Base-by-base conservation (phyloP, 2,329 filamentous ascomycete species). In the Didymella lethalis region DNA sequence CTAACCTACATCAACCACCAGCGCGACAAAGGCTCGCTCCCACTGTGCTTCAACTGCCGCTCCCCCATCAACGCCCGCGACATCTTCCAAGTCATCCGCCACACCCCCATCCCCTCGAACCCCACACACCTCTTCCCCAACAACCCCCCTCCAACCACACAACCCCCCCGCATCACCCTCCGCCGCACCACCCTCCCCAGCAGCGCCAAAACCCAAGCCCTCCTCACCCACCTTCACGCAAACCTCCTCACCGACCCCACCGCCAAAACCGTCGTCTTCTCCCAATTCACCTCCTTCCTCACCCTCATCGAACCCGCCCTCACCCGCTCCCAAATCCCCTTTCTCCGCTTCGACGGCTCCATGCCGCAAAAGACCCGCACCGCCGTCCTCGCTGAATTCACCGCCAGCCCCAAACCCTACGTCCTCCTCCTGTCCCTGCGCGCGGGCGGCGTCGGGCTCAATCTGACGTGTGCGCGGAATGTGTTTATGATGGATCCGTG, bases 401-500 rank as follows among this genome's bases (percentile, higher is more conserved):
- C 75, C 0, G 60, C 82, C 0, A 80, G 31, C 57, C 71, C 63
- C 2, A 86, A 84, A 48, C 91, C 92, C 25, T 86, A 85, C 2
- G 86, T 99, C 1, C 81, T 99, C 4, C 82, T 99, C 1, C 85
- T 99, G 50, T 94, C 90, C 68, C 81, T 99, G 55, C 86, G 92
- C 20, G 95, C 96, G 0, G 95, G 96, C 4, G 96, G 95, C 25
- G 95, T 99, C 0, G 95, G 95, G 0, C 82, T 99, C 43, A 99
- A 99, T 73, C 79, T 99, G 61, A 98, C 94, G 0, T 89, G 88
- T 65, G 95, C 95, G 6, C 92, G 89, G 64, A 84, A 91, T 53
- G 96, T 99, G 5, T 99, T 90, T 80, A 96, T 99, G 91, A 98
- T 99, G 95, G 95, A 99, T 77, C 95, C 95, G 0, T 99, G 95